Evolutionary conservation across 2,329 filamentous ascomycete species (phyloP).

Genomic region (Calonectria fujianensis): DNA sequence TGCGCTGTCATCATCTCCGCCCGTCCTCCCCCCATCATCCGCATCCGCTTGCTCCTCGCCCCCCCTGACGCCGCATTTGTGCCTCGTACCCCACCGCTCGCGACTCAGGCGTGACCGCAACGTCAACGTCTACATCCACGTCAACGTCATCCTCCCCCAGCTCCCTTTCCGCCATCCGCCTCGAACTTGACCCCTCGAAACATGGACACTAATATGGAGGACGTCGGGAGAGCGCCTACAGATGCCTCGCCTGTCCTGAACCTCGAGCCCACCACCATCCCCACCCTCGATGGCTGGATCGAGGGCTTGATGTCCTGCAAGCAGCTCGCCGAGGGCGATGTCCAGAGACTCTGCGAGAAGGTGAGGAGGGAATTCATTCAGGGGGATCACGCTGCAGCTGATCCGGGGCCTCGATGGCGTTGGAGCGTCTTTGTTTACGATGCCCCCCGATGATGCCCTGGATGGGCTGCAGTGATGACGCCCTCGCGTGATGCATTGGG

Average conservation of each 20-base stretch:
- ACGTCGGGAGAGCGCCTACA: conserved; percentile 90
- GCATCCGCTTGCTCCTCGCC: conserved; percentile 37
- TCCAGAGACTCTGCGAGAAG: conserved; percentile 98
- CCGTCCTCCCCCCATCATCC: conserved; percentile 36
- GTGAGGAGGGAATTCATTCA: conserved; percentile 67
- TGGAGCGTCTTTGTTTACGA: conserved; percentile 26
- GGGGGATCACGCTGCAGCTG: conserved; percentile 23
- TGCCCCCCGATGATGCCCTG: conserved; percentile 37
- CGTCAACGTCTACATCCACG: conserved; percentile 53
- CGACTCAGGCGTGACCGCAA: conserved; percentile 58
- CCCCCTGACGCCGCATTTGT: conserved; percentile 55
- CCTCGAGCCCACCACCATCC: conserved; percentile 89
- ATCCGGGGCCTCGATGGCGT: conserved; percentile 2
- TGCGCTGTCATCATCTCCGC: conserved; percentile 20
- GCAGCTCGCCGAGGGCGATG: conserved; percentile 94
- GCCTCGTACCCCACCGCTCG: conserved; percentile 57
- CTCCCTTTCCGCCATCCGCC: conserved; percentile 44
- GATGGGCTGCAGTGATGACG: conserved; percentile 40
- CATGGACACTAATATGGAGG: conserved; percentile 99
- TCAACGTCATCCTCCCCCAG: conserved; percentile 54
- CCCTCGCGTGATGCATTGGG: conserved; percentile 57
- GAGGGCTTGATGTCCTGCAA: conserved; percentile 99
- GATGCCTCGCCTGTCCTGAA: conserved; percentile 81
- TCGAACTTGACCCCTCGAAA: conserved; percentile 46
- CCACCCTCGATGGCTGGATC: conserved; percentile 98